A percentile compares a stretch with the other conserved stretches of the same genome.
phyloP scores from a whole-genome alignment of 495 filamentous ascomycete genomes.

The Cenococcum geophilum region DNA sequence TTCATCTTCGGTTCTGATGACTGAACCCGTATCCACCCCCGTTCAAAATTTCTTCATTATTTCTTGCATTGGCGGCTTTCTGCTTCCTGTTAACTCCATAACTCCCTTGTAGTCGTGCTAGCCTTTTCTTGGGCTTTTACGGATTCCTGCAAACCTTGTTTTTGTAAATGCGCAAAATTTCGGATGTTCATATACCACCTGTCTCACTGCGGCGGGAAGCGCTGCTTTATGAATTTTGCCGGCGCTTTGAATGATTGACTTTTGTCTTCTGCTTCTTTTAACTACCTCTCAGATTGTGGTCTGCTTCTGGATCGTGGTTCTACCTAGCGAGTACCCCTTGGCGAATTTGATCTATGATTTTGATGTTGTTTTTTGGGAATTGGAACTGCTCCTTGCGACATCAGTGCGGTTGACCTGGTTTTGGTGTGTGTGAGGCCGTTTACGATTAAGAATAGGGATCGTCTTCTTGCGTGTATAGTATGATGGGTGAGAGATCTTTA shows the following conservation, averaged over 20 bases:
- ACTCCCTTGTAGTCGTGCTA: background rate
- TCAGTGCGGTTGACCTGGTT: background rate
- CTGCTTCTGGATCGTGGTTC: no score
- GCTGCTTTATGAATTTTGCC: no score
- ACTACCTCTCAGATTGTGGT: no score
- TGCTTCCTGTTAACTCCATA: background rate
- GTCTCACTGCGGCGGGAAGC: no score
- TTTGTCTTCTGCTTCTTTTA: no score
- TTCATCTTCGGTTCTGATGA: slow-evolving; percentile 31
- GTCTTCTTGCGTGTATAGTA: background rate
- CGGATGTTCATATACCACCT: background rate
- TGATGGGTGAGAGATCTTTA: background rate
- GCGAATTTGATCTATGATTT: no score
- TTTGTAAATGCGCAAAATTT: background rate
- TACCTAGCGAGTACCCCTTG: no score
- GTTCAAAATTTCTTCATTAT: background rate
- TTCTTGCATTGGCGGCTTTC: background rate
- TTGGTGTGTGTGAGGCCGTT: background rate
- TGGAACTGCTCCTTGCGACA: background rate
- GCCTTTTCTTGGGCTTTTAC: background rate
- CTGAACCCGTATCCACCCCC: background rate
- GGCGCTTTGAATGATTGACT: no score
- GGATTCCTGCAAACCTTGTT: background rate
- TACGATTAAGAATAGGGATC: background rate
- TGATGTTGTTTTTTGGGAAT: background rate